These are phyloP conservation scores for Solanum chmielewskii DNA, from an alignment of 257 asterid species.

Conservation along the genomic window DNA sequence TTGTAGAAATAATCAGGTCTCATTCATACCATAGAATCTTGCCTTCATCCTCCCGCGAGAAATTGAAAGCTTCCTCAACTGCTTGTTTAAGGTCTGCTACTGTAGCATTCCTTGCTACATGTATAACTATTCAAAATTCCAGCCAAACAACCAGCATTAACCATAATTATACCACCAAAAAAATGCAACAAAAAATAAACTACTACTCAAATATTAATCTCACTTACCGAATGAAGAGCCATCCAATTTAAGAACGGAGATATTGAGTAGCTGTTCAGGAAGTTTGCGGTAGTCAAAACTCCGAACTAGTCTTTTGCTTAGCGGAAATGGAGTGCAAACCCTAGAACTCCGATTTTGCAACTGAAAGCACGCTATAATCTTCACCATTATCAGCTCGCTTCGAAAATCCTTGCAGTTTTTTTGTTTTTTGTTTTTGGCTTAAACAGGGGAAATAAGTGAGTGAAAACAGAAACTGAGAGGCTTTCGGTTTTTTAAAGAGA, in stretches of 20 bases:
- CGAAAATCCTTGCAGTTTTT: neutral
- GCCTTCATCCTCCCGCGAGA: conserved; percentile 16
- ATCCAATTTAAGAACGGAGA: conserved; percentile 50
- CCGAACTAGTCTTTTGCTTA: neutral
- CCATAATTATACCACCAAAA: neutral
- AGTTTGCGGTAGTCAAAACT: conserved; percentile 30
- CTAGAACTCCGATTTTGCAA: conserved; percentile 2
- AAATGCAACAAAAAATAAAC: neutral
- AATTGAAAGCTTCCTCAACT: conserved; percentile 31
- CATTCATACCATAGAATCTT: conserved; percentile 29
- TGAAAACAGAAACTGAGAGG: neutral
- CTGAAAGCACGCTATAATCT: conserved; percentile 10
- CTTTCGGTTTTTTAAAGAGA: neutral
- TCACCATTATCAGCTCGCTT: conserved; percentile 10
- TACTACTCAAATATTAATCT: neutral
- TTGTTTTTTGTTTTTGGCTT: neutral
- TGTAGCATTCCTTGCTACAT: conserved; percentile 45
- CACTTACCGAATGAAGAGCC: conserved; percentile 44
- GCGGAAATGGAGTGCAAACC: conserved; percentile 15
- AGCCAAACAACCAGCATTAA: neutral
- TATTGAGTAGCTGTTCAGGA: conserved; percentile 30
- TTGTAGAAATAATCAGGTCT: neutral
- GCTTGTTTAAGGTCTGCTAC: conserved; percentile 34
- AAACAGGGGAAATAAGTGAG: neutral
- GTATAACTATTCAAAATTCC: conserved; percentile 17